A percentile compares a stretch with the other conserved stretches of the same genome.
These are phyloP conservation scores for Trapa incisa DNA, from an alignment of 345 rosid genomes.

Conservation along the genomic window DNA sequence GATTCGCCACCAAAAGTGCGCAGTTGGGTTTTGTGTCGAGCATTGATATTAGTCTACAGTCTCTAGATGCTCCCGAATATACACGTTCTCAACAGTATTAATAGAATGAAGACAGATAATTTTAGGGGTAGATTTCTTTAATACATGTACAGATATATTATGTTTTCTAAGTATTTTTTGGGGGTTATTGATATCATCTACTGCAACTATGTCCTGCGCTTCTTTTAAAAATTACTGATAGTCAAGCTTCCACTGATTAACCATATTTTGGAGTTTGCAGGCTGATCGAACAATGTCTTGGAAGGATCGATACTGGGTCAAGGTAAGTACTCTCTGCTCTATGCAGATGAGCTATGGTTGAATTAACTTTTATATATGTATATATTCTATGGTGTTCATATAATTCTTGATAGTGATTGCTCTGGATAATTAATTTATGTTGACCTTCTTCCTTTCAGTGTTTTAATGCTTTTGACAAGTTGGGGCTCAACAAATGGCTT, in stretches of 20 bases:
- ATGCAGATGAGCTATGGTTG: background rate
- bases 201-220: background rate
- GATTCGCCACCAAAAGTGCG: background rate
- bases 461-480: background rate
- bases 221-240: background rate
- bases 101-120: background rate
- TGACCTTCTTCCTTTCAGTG: background rate
- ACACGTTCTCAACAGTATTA: background rate
- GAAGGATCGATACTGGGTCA: slow-evolving; percentile 91
- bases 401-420: background rate
- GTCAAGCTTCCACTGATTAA: background rate
- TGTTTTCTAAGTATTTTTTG: background rate
- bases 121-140: background rate
- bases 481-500: background rate
- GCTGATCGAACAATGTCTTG: slow-evolving; percentile 53
- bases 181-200: background rate
- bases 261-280: slow-evolving; percentile 26
- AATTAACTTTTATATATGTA: background rate
- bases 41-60: background rate
- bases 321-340: slow-evolving; percentile 45
- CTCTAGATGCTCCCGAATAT: background rate
- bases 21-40: background rate
- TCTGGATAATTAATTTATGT: background rate
- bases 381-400: background rate
- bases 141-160: background rate